Base-by-base conservation (phyloP, 257 asterid species). In the Capsicum pubescens region DNA sequence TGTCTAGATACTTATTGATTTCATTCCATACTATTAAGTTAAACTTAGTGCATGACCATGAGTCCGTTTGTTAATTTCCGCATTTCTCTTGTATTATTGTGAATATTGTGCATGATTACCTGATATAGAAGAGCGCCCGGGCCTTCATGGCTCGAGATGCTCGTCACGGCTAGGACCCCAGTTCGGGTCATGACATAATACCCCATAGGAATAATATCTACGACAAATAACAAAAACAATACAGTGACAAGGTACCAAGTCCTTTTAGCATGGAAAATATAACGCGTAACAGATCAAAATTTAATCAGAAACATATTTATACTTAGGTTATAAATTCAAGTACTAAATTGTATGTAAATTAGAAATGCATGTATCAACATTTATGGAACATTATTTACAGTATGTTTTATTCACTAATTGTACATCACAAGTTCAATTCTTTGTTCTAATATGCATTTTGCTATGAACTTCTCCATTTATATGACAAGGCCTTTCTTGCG, bases 261-360 rank as follows among this genome's bases (percentile, higher is more conserved):
- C n/a, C 64, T 16, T 58, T 16, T 17, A 58, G 64, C 64, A 16
- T 58, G 11, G 64, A 58, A 58, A 17, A 21, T 58, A 58, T 16
- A 17, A 63, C 1, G 70, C 21, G 1, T 21, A 63, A 6, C 16
- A 9, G 70, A 63, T 61, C 5, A 5, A 19, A 63, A 26, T 63
- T 63, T 63, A 3, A 63, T 64, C 44, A 64, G 17, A 64, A 64
- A 26, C 10, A 26, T 10, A 26, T 56, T 0, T 56, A 52, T 9
- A 14, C 60, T 7, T 12, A 10, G 59, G 16, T 12, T 16, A 11
- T 55, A 55, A 4, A 10, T 55, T 63, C 70, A 21, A 63, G 70
- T 26, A 21, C 14, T 63, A 11, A 63, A 21, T 6, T 21, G 5
- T 10, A 14, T 63, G 39, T 63, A 19, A 95, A 86, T 55, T 55